These are phyloP conservation scores for Cynanchum wilfordii DNA, from an alignment of 257 asterid genomes.

Conservation along the genomic window DNA sequence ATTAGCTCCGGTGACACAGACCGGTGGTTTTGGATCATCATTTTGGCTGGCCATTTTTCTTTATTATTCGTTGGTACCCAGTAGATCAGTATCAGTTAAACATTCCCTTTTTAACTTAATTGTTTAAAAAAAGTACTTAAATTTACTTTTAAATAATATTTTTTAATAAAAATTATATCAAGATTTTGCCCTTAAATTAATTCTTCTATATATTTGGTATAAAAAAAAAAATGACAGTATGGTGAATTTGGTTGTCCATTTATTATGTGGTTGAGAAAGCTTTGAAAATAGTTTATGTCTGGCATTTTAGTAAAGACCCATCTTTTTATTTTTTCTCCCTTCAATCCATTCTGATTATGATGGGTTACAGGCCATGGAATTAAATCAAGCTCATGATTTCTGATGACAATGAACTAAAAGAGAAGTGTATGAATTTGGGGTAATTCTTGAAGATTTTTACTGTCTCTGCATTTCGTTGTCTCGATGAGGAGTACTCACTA, in stretches of 20 bases:
- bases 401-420: neutral
- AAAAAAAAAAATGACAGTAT: no score
- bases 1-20: slow-evolving; percentile 90
- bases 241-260: no score
- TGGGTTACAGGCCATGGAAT: neutral
- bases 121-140: no score
- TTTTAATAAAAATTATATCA: no score
- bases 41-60: neutral
- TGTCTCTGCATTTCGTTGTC: no score
- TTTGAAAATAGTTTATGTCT: neutral
- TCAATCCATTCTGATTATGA: neutral
- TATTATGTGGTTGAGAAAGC: neutral
- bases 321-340: neutral
- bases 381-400: neutral
- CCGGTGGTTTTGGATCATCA: slow-evolving; percentile 35
- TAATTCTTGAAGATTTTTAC: neutral
- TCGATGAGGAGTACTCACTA: neutral
- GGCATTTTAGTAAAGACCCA: neutral
- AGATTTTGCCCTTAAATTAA: no score
- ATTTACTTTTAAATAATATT: no score
- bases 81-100: no score
- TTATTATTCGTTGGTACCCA: no score
- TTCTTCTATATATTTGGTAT: no score
- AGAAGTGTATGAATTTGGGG: neutral
- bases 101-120: no score